Evolutionary conservation across 768 basidiomycete genomes (phyloP).

Genomic region (Leucogyrophana mollusca): DNA sequence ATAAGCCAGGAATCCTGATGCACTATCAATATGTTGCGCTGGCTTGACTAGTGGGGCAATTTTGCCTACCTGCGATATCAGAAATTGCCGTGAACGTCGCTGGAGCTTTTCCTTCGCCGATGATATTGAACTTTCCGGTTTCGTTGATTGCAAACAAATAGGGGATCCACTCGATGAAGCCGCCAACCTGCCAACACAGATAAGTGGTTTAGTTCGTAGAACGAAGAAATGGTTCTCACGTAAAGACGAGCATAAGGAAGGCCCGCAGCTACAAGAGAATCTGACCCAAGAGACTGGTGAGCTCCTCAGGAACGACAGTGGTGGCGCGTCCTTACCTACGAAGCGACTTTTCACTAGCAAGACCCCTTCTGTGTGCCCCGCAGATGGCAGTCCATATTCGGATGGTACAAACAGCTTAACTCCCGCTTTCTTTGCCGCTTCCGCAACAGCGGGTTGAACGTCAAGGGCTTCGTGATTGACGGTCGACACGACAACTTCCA

Average conservation of each 20-base stretch:
- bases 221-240: neutral
- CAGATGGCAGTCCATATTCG: conserved; percentile 25
- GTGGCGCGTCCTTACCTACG: conserved; percentile 5
- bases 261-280: neutral
- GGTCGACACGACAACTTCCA: conserved; percentile 24
- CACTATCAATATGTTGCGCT: too few species aligned
- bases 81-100: conserved; percentile 19
- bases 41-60: conserved; percentile 11
- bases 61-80: conserved; percentile 23
- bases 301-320: too few species aligned
- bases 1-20: conserved; percentile 21
- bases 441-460: conserved; percentile 13
- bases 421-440: conserved; percentile 24
- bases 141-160: conserved; percentile 10
- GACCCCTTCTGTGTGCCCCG: conserved; percentile 12
- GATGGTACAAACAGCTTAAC: conserved; percentile 28
- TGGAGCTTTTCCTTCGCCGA: conserved; percentile 21
- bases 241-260: neutral
- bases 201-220: too few species aligned
- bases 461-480: conserved; percentile 9
- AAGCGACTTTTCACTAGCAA: conserved; percentile 13
- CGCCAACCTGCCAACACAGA: conserved; percentile 14
- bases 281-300: too few species aligned
- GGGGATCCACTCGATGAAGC: conserved; percentile 14
- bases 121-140: conserved; percentile 17